Conservation (phyloP, 2,329 filamentous ascomycete genomes). For the Proliferodiscus dingleyae region DNA sequence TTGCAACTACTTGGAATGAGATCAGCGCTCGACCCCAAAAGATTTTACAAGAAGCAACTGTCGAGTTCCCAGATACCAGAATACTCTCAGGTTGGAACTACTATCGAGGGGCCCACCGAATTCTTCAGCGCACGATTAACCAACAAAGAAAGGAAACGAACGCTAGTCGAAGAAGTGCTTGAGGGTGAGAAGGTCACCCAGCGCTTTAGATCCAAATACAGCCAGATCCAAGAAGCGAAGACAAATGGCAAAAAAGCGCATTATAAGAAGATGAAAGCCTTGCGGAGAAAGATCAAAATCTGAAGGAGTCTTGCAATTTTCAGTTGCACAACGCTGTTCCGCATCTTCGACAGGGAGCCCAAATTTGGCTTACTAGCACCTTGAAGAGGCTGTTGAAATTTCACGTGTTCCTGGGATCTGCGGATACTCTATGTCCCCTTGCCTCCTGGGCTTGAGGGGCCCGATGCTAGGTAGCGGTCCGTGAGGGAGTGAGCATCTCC, state of each 20-base stretch:
- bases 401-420: too few species aligned
- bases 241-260: conserved; percentile 83
- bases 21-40: conserved; percentile 80
- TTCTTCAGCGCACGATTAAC: conserved; percentile 76
- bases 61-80: conserved; percentile 65
- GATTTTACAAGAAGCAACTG: conserved; percentile 59
- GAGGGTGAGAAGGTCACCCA: conserved; percentile 58
- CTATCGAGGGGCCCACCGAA: conserved; percentile 84
- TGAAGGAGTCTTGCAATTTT: conserved; percentile 3
- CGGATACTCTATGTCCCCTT: too few species aligned
- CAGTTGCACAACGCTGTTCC: background rate
- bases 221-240: conserved; percentile 76
- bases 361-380: too few species aligned
- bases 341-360: too few species aligned
- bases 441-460: too few species aligned
- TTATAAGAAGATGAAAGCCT: conserved; percentile 71
- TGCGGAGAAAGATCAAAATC: conserved; percentile 16
- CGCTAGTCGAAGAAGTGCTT: conserved; percentile 80
- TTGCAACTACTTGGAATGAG: conserved; percentile 87
- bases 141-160: conserved; percentile 83
- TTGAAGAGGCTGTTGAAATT: too few species aligned
- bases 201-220: conserved; percentile 84
- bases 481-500: too few species aligned
- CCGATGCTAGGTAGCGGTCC: too few species aligned
- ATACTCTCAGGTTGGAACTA: conserved; percentile 83